Percentiles rank a stretch among this genome's conserved stretches.
Evolutionary conservation across 2,329 filamentous ascomycete species (phyloP).

Genomic region (Arthroderma sp.): DNA sequence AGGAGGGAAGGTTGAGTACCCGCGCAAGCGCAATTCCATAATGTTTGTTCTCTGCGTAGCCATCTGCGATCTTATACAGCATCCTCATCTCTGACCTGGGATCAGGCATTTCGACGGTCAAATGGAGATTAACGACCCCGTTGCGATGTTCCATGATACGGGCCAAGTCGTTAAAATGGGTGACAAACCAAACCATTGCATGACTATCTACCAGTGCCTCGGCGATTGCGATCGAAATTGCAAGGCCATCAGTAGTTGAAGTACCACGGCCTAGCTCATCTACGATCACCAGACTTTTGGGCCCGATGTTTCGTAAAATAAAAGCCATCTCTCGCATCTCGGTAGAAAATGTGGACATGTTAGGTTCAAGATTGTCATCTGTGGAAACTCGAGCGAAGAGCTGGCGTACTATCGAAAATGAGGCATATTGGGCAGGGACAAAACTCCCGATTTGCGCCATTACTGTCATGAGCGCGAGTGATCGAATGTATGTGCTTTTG

Average conservation of each 20-base stretch:
- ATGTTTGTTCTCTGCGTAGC: conserved; percentile 54
- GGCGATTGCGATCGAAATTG: conserved; percentile 79
- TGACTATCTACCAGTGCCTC: conserved; percentile 72
- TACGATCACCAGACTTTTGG: conserved; percentile 64
- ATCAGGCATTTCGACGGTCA: conserved; percentile 53
- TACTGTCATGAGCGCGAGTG: conserved; percentile 68
- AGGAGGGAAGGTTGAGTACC: conserved; percentile 56
- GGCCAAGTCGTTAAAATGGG: conserved; percentile 77
- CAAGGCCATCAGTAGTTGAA: conserved; percentile 72
- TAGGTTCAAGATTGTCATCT: conserved; percentile 78
- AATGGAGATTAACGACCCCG: conserved; percentile 71
- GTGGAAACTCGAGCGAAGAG: conserved; percentile 80
- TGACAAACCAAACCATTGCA: conserved; percentile 81
- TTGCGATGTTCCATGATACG: conserved; percentile 59
- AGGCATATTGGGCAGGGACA: conserved; percentile 73
- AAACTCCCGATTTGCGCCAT: conserved; percentile 93
- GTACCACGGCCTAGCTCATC: conserved; percentile 90
- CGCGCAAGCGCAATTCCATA: conserved; percentile 78
- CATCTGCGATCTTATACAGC: conserved; percentile 70
- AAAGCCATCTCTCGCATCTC: conserved; percentile 97
- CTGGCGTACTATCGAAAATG: conserved; percentile 65
- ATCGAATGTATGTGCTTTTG: conserved; percentile 88
- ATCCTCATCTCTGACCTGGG: conserved; percentile 59
- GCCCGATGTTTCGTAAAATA: conserved; percentile 71
- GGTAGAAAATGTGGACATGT: conserved; percentile 81